Base-by-base conservation (phyloP, 1,139 yeast species). In the Magnusiomyces paraingens region DNA sequence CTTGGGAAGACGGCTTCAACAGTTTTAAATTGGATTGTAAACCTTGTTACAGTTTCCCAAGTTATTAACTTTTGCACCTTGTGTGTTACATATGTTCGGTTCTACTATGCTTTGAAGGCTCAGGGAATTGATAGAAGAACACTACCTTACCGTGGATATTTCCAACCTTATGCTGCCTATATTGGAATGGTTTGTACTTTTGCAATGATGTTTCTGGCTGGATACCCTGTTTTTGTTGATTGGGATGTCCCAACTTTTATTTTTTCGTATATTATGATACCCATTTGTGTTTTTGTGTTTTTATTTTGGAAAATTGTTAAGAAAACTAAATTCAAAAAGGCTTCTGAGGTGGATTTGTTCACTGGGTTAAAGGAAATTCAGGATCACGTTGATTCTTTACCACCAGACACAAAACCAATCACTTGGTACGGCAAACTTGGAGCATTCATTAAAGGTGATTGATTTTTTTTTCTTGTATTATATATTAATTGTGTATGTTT, bases 21-120 rank as follows among this genome's bases (percentile, higher is more conserved):
- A 17, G 95, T 86, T 15, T 76, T 88, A 62, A 78, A 78, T 64
- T 87, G 91, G 84, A 77, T 88, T 67, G 83, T 86, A 53, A 83
- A 81, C 62, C 73, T 88, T 61, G 84, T 86, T 62, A 87, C 95
- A 1, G 87, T 91, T 1, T 84, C 91, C 1, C 93, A 86, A 68
- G 73, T 87, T 61, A 79, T 87, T 64, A 86, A 85, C 66, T 86
- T 83, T 64, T 78, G 79, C 47, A 75, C 81, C 59, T 81, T 88
- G 76, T 72, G 81, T 56, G 66, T 82, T 43, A 83, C 85, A 2
- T 88, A 84, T 70, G 58, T 75, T 58, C 82, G 77, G 69, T 88
- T 87, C 70, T 78, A 80, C 68, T 73, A 76, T 52, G 93, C 91
- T 1, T 75, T 80, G 61, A 66, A 73, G 46, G 81, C 76, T 0